Conservation (phyloP, 2,329 filamentous ascomycete genomes). For the Diatrype stigma region DNA sequence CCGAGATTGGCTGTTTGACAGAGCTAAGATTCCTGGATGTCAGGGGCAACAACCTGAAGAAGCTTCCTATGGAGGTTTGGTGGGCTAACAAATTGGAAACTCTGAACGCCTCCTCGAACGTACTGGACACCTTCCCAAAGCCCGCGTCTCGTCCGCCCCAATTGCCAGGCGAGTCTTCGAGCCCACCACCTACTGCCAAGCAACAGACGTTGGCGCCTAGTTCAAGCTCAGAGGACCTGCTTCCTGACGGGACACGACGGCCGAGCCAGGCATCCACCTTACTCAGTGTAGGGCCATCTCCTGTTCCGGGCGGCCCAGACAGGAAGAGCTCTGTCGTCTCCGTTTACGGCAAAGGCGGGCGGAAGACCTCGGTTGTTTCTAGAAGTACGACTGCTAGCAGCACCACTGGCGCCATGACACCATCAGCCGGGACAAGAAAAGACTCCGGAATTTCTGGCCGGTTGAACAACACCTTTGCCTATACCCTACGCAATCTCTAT, state of each 20-base stretch:
- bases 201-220: constrained; percentile 47
- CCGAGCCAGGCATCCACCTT: constrained; percentile 82
- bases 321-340: constrained; percentile 85
- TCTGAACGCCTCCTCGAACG: constrained; percentile 92
- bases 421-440: constrained; percentile 61
- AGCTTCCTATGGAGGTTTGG: constrained; percentile 92
- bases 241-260: constrained; percentile 55
- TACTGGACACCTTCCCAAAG: constrained; percentile 86
- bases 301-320: constrained; percentile 53
- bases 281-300: constrained; percentile 71
- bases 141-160: constrained; percentile 68
- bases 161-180: constrained; percentile 46
- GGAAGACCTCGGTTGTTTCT: constrained; percentile 81
- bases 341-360: constrained; percentile 70
- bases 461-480: constrained; percentile 81
- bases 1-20: constrained; percentile 81
- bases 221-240: constrained; percentile 74
- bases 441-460: constrained; percentile 83
- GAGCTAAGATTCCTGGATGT: constrained; percentile 86
- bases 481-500: constrained; percentile 77
- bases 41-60: constrained; percentile 87
- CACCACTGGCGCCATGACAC: constrained; percentile 46
- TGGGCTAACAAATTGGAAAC: constrained; percentile 86
- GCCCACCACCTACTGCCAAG: constrained; percentile 34
- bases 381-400: constrained; percentile 47